Evolutionary conservation across 208 protist species (phyloP), one percentile per base, ranked within the genome.

Genomic region (Tritrichomonas musculus): DNA sequence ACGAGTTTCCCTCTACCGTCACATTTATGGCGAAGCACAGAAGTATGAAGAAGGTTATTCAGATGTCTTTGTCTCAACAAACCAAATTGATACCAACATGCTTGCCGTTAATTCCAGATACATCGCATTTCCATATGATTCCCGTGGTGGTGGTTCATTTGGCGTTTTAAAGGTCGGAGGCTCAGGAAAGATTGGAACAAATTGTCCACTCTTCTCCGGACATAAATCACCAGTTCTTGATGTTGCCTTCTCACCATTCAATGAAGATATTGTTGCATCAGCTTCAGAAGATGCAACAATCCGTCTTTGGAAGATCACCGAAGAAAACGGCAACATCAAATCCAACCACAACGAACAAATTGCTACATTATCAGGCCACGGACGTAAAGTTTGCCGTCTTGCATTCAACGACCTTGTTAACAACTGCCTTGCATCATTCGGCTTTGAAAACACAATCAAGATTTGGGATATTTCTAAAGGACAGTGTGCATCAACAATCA

Each of bases 261-360:
- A 53, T 47, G 77, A 88, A 25, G 44, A 88, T 47, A 57, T 88
- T 47, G 39, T 88, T 17, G 77, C 77, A 20, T 88, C 77, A 8
- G 77, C 77, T 57, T 44, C 77, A 44, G 77, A 88, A 50, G 77
- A 88, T 88, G 41, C 77, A 5, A 88, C 77, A 53, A 53, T 88
- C 77, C 77, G 77, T 47, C 41, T 88, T 57, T 88, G 77, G 77
- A 44, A 88, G 77, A 88, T 88, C 27, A n/a, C 11, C 11, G 47
- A 88, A 49, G n/a, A 33, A 41, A 57, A 88, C n/a, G 77, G 77
- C 17, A 88, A 44, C 3, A n/a, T 53, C 27, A n/a, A 53, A 8
- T 14, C 44, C 22, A 22, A 88, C 11, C 77, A 88, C 41, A 57
- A 88, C 77, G 11, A 92, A 36, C 55, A 36, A 33, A 27, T 69